Percentiles rank a stretch among this genome's conserved stretches.
Evolutionary conservation across 2,329 filamentous ascomycete species (phyloP).

Genomic region (Claviceps monticola): DNA sequence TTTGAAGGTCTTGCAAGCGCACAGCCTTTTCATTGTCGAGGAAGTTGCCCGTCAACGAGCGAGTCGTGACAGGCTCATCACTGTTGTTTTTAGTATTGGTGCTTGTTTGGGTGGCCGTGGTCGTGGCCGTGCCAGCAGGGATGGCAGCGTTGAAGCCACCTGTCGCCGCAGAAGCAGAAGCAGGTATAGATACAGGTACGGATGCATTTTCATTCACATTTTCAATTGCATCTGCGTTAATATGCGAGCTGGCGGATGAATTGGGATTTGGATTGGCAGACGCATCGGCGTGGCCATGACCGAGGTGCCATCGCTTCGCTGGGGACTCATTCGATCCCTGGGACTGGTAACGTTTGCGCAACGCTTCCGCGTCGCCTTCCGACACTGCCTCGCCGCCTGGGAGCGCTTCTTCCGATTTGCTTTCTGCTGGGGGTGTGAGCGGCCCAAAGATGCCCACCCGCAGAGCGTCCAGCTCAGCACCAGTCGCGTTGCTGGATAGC

Average conservation of each 20-base stretch:
- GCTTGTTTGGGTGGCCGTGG: neutral
- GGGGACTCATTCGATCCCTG: conserved; percentile 39
- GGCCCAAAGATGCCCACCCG: conserved; percentile 44
- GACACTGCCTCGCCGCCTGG: conserved; percentile 23
- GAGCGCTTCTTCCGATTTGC: conserved; percentile 24
- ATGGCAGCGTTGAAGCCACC: neutral
- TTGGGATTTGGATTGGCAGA: conserved; percentile 14
- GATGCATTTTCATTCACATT: conserved; percentile 18
- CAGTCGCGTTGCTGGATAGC: conserved; percentile 31
- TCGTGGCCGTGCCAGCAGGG: neutral
- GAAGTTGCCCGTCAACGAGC: neutral
- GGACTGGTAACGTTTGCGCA: conserved; percentile 36
- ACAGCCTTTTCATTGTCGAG: conserved; percentile 33
- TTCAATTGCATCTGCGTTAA: conserved; percentile 16
- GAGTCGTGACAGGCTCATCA: neutral
- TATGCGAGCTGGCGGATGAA: neutral
- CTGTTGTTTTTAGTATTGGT: neutral
- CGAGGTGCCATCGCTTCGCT: conserved; percentile 44
- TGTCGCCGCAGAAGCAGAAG: conserved; percentile 21
- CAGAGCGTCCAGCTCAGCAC: conserved; percentile 31
- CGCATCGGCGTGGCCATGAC: conserved; percentile 47
- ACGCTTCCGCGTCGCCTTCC: conserved; percentile 25
- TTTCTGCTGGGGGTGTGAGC: conserved; percentile 31
- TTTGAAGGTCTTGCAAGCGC: neutral
- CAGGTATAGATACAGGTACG: conserved; percentile 3